These are phyloP conservation scores for Simmondsia chinensis DNA, from an alignment of 148 eudicot genomes.

Conservation along the genomic window DNA sequence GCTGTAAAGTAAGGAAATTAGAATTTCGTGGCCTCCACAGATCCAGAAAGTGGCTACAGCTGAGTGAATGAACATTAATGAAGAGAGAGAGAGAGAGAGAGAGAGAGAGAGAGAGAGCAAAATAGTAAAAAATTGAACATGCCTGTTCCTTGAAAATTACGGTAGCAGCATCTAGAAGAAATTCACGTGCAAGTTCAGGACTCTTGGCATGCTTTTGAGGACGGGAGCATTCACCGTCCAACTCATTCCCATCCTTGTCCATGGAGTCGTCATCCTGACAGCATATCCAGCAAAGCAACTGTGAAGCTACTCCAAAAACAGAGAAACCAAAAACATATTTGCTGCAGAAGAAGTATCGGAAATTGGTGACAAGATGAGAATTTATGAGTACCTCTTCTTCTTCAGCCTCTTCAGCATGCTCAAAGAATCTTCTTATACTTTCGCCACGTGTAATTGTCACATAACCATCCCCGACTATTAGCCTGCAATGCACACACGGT, in stretches of 20 bases:
- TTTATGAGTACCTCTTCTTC: conserved; percentile 82
- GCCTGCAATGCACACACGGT: conserved; percentile 90
- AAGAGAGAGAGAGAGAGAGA: too few relatives aligned
- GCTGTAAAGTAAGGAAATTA: too few relatives aligned
- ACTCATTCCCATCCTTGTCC: conserved; percentile 91
- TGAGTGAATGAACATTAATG: too few relatives aligned
- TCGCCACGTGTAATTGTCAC: conserved; percentile 73
- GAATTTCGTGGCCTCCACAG: too few relatives aligned
- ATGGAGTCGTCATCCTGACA: conserved; percentile 91
- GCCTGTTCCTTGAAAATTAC: conserved; percentile 99
- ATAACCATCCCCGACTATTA: conserved; percentile 91
- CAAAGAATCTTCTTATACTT: conserved; percentile 84
- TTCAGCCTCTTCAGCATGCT: conserved; percentile 98
- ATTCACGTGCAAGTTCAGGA: conserved; percentile 97
- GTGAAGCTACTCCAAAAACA: not conserved
- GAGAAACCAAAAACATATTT: too few relatives aligned
- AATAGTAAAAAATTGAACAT: conserved; percentile 22
- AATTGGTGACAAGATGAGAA: conserved; percentile 4
- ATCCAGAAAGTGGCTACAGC: too few relatives aligned
- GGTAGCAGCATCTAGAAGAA: conserved; percentile 96
- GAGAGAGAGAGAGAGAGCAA: too few relatives aligned
- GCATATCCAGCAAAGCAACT: not conserved
- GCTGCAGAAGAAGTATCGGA: too few relatives aligned
- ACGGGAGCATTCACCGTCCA: conserved; percentile 97
- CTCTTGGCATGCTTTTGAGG: conserved; percentile 99